phyloP scores from a whole-genome alignment of 306 rosid species.

The Rosa chinensis region DNA sequence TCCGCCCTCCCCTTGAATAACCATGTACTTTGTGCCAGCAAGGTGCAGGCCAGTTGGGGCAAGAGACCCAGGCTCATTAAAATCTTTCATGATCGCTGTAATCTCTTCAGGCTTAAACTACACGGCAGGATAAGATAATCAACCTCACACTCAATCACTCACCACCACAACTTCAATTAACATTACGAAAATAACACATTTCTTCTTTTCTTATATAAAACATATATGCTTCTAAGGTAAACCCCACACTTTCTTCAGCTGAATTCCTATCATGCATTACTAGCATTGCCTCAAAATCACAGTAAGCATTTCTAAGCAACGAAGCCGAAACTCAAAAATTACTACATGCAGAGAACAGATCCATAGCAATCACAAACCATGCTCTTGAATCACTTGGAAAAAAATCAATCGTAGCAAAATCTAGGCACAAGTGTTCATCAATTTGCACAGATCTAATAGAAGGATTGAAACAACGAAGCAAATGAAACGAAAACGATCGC shows the following conservation, averaged over 20 bases:
- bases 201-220: neutral
- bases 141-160: neutral
- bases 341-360: neutral
- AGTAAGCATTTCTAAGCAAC: neutral
- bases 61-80: slow-evolving; percentile 72
- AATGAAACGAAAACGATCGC: neutral
- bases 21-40: slow-evolving; percentile 84
- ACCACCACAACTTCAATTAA: neutral
- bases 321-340: neutral
- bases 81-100: slow-evolving; percentile 51
- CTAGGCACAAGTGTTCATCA: too few species aligned
- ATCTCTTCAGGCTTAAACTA: slow-evolving; percentile 73
- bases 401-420: neutral
- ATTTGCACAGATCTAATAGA: neutral
- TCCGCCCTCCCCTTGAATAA: slow-evolving; percentile 75
- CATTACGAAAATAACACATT: neutral
- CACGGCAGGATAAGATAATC: neutral
- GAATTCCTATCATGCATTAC: neutral
- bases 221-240: neutral
- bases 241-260: neutral
- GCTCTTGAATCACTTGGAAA: too few species aligned
- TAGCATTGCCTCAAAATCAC: neutral
- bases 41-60: slow-evolving; percentile 73
- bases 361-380: neutral
- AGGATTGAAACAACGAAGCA: neutral